Conservation (phyloP, 495 filamentous ascomycete species). For the Penicilliopsis zonata region DNA sequence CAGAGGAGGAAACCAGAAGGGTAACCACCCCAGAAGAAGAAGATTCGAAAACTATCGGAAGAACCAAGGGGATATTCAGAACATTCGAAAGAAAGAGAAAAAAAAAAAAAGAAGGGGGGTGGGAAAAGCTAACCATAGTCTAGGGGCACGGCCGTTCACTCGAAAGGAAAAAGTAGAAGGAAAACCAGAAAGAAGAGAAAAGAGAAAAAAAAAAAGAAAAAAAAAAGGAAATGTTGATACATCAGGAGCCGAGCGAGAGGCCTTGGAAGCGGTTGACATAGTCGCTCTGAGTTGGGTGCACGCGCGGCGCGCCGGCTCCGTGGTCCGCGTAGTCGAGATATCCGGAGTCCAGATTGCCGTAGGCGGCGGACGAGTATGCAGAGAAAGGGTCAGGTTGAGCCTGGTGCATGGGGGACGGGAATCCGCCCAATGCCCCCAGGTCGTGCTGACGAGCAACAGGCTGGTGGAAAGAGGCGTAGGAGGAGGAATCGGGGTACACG, state of each 20-base stretch:
- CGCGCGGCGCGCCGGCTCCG: constrained; percentile 15
- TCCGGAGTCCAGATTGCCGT: constrained; percentile 19
- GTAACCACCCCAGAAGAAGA: too few species aligned
- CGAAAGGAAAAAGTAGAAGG: constrained; percentile 4
- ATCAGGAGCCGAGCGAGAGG: constrained; percentile 37
- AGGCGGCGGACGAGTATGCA: constrained; percentile 18
- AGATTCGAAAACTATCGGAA: too few species aligned
- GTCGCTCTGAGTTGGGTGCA: constrained; percentile 27
- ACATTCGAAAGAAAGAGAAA: constrained; percentile 12
- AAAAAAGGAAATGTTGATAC: background rate
- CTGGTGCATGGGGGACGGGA: constrained; percentile 6
- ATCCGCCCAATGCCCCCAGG: constrained; percentile 10
- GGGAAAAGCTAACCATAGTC: too few species aligned
- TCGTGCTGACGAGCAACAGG: constrained; percentile 22
- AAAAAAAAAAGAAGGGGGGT: background rate
- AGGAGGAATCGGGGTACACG: constrained; percentile 24
- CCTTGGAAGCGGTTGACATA: constrained; percentile 38
- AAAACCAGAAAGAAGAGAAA: constrained; percentile 1
- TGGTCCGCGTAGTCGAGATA: constrained; percentile 21
- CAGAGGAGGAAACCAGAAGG: too few species aligned
- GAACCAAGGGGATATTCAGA: too few species aligned
- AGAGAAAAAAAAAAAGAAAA: constrained; percentile 1
- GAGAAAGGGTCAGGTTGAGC: constrained; percentile 23
- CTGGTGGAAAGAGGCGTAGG: too few species aligned
- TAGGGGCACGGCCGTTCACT: too few species aligned